phyloP scores from a whole-genome alignment of 2,329 filamentous ascomycete species.

The Coleophoma eucalyptorum region DNA sequence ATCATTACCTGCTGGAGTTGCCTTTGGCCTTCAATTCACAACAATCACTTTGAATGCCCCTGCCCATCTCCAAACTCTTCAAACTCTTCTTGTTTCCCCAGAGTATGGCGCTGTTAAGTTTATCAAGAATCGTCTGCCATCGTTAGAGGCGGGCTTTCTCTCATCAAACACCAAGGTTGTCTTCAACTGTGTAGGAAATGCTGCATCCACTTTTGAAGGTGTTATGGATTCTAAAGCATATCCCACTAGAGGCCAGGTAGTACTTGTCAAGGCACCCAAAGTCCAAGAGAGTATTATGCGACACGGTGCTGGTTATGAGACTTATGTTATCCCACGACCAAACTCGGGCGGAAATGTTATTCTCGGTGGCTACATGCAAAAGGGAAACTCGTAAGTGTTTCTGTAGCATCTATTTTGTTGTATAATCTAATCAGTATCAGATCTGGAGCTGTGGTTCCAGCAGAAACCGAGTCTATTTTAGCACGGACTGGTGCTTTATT shows the following conservation, averaged over 20 bases:
- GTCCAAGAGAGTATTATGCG: neutral
- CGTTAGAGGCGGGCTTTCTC: neutral
- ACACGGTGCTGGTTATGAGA: neutral
- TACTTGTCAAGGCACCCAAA: neutral
- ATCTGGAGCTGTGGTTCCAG: neutral
- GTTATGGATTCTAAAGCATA: neutral
- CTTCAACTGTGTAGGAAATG: neutral
- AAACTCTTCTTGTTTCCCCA: neutral
- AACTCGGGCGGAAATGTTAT: neutral
- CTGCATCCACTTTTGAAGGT: neutral
- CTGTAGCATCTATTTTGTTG: neutral
- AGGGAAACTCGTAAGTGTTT: neutral
- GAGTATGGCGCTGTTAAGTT: neutral
- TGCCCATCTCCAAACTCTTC: neutral
- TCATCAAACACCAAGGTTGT: neutral
- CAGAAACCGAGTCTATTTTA: neutral
- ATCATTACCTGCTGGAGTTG: constrained; percentile 31
- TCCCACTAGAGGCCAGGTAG: neutral
- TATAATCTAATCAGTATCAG: neutral
- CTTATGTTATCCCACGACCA: neutral
- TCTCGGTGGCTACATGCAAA: neutral
- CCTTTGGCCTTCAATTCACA: neutral
- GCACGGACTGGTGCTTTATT: neutral
- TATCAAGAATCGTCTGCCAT: neutral
- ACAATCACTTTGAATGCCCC: neutral